A percentile compares a stretch with the other conserved stretches of the same genome.
phyloP scores from a whole-genome alignment of 257 asterid species.

The Thymus mandschuricus region DNA sequence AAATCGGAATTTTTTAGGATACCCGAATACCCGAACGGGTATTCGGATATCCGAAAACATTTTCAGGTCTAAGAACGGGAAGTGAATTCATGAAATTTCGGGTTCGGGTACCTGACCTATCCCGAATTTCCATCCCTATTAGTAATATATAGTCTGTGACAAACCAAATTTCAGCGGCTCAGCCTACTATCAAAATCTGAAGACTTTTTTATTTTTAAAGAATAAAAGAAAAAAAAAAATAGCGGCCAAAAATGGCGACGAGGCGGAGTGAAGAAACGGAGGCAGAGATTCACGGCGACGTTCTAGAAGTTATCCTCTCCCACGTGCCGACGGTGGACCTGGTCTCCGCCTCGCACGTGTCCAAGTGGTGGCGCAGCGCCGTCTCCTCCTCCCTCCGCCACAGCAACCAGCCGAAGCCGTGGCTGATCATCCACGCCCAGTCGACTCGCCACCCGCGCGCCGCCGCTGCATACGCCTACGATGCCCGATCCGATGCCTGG shows the following conservation, averaged over 20 bases:
- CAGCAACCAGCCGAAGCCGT: constrained; percentile 55
- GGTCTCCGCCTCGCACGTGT: constrained; percentile 56
- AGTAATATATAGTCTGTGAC: too few relatives aligned
- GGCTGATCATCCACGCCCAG: constrained; percentile 72
- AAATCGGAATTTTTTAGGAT: too few relatives aligned
- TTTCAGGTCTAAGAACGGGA: too few relatives aligned
- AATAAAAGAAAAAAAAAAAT: background rate
- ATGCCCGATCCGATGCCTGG: constrained; percentile 65
- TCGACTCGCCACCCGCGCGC: constrained; percentile 48
- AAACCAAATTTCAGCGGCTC: too few relatives aligned
- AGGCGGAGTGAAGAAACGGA: constrained; percentile 21
- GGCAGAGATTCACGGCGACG: constrained; percentile 52
- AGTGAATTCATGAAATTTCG: too few relatives aligned
- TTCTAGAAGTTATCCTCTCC: constrained; percentile 53
- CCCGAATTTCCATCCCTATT: too few relatives aligned
- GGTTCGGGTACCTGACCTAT: too few relatives aligned
- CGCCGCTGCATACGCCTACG: constrained; percentile 53
- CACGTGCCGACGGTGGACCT: constrained; percentile 61
- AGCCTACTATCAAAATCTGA: too few relatives aligned
- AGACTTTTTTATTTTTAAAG: too few relatives aligned
- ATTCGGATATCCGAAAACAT: too few relatives aligned
- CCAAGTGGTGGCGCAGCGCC: constrained; percentile 58
- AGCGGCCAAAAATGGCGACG: background rate
- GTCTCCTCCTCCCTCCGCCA: constrained; percentile 62
- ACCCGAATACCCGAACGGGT: too few relatives aligned